A percentile compares a stretch with the other conserved stretches of the same genome.
These are phyloP conservation scores for Dissophora globulifera DNA, from an alignment of 192 early-diverging fungal genomes.

Conservation along the genomic window DNA sequence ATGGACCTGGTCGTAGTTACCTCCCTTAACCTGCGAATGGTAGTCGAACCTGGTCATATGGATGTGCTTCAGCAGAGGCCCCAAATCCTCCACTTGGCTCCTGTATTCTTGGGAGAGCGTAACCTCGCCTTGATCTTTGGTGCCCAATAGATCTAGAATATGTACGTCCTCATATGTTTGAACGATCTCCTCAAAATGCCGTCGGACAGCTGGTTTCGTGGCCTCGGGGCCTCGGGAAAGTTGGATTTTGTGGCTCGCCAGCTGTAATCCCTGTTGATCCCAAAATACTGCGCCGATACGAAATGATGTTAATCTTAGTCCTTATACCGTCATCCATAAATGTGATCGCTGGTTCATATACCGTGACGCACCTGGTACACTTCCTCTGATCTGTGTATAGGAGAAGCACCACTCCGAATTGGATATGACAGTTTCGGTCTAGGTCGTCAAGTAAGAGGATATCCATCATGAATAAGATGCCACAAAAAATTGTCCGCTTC, in stretches of 20 bases:
- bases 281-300: slow-evolving; percentile 78
- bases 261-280: slow-evolving; percentile 93
- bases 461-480: too few relatives aligned
- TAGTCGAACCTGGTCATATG: slow-evolving; percentile 86
- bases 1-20: slow-evolving; percentile 79
- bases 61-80: slow-evolving; percentile 57
- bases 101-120: slow-evolving; percentile 77
- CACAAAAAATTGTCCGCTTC: too few relatives aligned
- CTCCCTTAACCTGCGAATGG: slow-evolving; percentile 80
- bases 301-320: background rate
- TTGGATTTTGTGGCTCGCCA: slow-evolving; percentile 85
- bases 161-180: slow-evolving; percentile 79
- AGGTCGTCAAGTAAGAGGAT: slow-evolving; percentile 8
- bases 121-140: slow-evolving; percentile 76
- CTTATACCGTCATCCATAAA: background rate
- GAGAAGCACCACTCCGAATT: slow-evolving; percentile 68
- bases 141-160: slow-evolving; percentile 81
- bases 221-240: slow-evolving; percentile 85
- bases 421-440: slow-evolving; percentile 87
- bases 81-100: slow-evolving; percentile 53
- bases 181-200: slow-evolving; percentile 80
- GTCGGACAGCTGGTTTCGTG: slow-evolving; percentile 82
- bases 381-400: slow-evolving; percentile 89
- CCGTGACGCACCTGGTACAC: slow-evolving; percentile 73
- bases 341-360: background rate